phyloP scores from a whole-genome alignment of 371 early-diverging fungal genomes.

The Mortierella sp. region DNA sequence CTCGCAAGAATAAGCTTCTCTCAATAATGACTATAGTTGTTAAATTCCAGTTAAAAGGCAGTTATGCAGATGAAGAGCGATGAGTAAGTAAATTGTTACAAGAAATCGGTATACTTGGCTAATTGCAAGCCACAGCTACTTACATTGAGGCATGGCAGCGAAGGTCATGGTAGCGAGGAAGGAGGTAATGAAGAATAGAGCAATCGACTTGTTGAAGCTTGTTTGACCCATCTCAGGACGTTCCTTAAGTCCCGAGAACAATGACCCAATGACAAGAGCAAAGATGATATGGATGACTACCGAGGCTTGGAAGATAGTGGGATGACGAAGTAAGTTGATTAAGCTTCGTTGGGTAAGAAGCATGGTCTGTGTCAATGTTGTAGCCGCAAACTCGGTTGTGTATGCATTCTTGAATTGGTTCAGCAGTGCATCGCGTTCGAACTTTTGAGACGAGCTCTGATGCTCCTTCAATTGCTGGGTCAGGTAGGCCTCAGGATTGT shows the following conservation, averaged over 20 bases:
- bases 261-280: conserved; percentile 47
- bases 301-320: conserved; percentile 54
- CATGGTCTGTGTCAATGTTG: conserved; percentile 42
- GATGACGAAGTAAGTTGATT: conserved; percentile 52
- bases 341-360: conserved; percentile 51
- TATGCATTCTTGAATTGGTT: conserved; percentile 38
- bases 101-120: neutral
- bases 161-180: conserved; percentile 54
- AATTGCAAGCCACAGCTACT: conserved; percentile 10
- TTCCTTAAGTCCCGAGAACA: conserved; percentile 55
- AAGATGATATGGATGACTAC: conserved; percentile 51
- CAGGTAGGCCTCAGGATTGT: conserved; percentile 39
- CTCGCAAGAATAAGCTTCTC: conserved; percentile 48
- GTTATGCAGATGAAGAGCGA: neutral
- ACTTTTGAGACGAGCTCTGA: conserved; percentile 28
- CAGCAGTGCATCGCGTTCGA: conserved; percentile 34
- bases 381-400: conserved; percentile 46
- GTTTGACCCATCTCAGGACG: conserved; percentile 40
- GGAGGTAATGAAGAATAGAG: conserved; percentile 52
- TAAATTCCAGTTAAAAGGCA: neutral
- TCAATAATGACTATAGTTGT: conserved; percentile 42
- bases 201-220: conserved; percentile 55
- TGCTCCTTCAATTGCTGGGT: conserved; percentile 28
- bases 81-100: neutral
- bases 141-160: conserved; percentile 50